phyloP scores from a whole-genome alignment of 2,329 filamentous ascomycete genomes.

The Pseudopyrenochaeta lycopersici region DNA sequence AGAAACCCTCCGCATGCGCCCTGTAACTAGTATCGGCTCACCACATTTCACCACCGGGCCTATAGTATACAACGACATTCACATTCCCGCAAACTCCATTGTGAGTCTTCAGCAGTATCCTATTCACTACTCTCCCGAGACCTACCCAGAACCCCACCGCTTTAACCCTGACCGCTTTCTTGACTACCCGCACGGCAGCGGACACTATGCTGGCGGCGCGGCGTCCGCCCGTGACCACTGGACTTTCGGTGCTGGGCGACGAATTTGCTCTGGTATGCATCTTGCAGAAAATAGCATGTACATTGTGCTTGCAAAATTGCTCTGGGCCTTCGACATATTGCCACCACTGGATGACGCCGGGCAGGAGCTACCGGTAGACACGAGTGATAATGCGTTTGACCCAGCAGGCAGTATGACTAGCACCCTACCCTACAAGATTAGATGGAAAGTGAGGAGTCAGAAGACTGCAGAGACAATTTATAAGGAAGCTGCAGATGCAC shows the following conservation, averaged over 20 bases:
- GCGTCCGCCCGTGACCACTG: slow-evolving; percentile 45
- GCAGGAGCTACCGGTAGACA: slow-evolving; percentile 46
- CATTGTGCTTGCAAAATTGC: slow-evolving; percentile 53
- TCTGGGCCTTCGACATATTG: slow-evolving; percentile 59
- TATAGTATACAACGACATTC: slow-evolving; percentile 51
- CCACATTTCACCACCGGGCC: slow-evolving; percentile 49
- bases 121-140: slow-evolving; percentile 47
- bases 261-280: slow-evolving; percentile 54
- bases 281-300: slow-evolving; percentile 56
- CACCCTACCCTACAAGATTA: slow-evolving; percentile 41
- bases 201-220: slow-evolving; percentile 45
- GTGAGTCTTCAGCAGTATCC: slow-evolving; percentile 40
- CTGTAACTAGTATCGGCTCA: slow-evolving; percentile 45
- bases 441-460: slow-evolving; percentile 35
- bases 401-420: slow-evolving; percentile 39
- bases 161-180: slow-evolving; percentile 59
- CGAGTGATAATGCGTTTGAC: slow-evolving; percentile 46
- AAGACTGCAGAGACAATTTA: slow-evolving; percentile 28
- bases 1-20: slow-evolving; percentile 56
- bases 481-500: slow-evolving; percentile 37
- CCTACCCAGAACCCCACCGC: slow-evolving; percentile 46
- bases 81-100: slow-evolving; percentile 54
- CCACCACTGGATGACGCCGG: slow-evolving; percentile 50
- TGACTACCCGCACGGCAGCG: slow-evolving; percentile 31
- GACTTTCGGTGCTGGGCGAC: slow-evolving; percentile 55